Base-by-base conservation (phyloP, 164 flowering plant species). In the Piper betle region DNA sequence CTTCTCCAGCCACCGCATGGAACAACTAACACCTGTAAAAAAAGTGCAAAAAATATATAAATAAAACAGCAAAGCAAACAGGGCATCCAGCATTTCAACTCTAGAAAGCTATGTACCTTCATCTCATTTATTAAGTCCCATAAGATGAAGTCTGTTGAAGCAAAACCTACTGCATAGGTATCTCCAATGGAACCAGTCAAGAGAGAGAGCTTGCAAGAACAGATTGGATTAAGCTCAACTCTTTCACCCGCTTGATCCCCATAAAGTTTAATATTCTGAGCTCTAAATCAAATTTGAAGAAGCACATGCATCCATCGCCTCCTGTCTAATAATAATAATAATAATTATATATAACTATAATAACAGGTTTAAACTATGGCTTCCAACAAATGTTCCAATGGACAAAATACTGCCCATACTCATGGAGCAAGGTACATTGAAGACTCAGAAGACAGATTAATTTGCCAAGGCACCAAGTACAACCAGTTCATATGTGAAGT, bases 1-100 rank as follows among this genome's bases (percentile, higher is more conserved):
- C 99, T 93, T 39, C 99, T 82, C 99, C 99, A 94, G 71, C 99
- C 99, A 69, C 99, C 99, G 79, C 99, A 94, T 63, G 86, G 71
- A 72, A 94, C 71, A 71, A 78, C 84, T 48, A 80, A 55, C 62
- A 86, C 81, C 99, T 93, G 79, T 64, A 55, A 66, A 72, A 39
- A 39, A 38, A 58, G 3, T n/a, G 37, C 6, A 9, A 53, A 9
- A n/a, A 5, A 16, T 20, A 3, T 55, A 25, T 15, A 55, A 33
- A 3, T 7, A 25, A 39, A 7, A 25, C 13, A 33, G 4, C 25
- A 55, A 55, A 25, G 4, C 15, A 10, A 1, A 55, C 33, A 33
- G 11, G 12, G 33, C 15, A 19, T 55, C 38, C 39, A 55, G 33
- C 38, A 17, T 53, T 16, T 13, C 55, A 8, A 6, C n/a, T 53